Percentiles rank a stretch among this genome's conserved stretches.
phyloP scores from a whole-genome alignment of 108 stramenopile species.

The Phaeodactylum tricornutum region DNA sequence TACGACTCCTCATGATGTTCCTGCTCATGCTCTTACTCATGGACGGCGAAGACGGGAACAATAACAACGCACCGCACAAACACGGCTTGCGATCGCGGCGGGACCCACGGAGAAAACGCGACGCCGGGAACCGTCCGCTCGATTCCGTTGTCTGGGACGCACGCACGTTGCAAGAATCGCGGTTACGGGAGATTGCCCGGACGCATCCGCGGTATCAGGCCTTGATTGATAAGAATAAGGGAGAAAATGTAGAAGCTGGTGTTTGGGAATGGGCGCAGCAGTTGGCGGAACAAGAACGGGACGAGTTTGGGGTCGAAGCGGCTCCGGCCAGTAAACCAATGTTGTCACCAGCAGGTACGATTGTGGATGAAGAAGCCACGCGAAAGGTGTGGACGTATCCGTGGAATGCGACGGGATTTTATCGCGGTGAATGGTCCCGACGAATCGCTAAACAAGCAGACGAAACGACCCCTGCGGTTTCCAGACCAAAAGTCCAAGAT shows the following conservation, averaged over 20 bases:
- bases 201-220: conserved; percentile 32
- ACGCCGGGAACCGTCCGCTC: background rate
- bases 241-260: conserved; percentile 33
- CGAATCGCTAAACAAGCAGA: background rate
- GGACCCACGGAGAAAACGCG: background rate
- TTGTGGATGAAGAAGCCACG: background rate
- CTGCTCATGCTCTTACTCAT: conserved; percentile 65
- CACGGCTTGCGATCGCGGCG: no score
- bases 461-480: background rate
- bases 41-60: conserved; percentile 60
- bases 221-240: conserved; percentile 41
- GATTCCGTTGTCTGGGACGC: background rate
- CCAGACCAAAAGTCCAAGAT: background rate
- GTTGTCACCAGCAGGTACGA: background rate
- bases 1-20: conserved; percentile 73
- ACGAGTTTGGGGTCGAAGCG: conserved; percentile 7
- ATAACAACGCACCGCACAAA: background rate
- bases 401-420: conserved; percentile 79
- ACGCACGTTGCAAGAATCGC: conserved; percentile 19
- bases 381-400: conserved; percentile 60
- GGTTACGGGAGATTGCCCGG: conserved; percentile 4
- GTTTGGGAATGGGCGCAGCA: conserved; percentile 36
- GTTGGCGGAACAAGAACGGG: conserved; percentile 2
- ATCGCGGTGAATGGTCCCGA: conserved; percentile 66
- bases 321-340: background rate